Evolutionary conservation across 2,329 filamentous ascomycete species (phyloP), one percentile per base, ranked within the genome.

Genomic region (Scorias spongiosa): DNA sequence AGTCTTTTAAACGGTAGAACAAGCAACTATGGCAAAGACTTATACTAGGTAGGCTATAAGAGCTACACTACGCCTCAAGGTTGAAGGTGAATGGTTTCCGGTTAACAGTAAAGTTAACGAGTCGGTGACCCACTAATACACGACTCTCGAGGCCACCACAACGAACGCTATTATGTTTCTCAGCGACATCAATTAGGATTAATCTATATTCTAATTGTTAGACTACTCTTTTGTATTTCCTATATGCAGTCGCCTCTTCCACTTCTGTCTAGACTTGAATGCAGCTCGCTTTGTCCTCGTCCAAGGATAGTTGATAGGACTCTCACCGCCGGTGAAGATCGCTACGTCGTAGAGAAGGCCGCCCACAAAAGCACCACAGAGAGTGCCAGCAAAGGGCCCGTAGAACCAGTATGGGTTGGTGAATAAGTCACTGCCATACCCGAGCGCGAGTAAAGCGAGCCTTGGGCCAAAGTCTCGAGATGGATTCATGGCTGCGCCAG

Each of bases 391-490:
- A 57, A 66, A 45, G 39, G 68, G 64, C 2, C 67, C 68, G 48
- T 67, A 71, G 44, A 72, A 64, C 63, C 66, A 70, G 49, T 66
- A 71, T 0, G 59, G 55, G 18, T 65, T 60, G 2, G 54, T 60
- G 46, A 71, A 57, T 1, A 57, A 32, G 10, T 60, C 50, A 1
- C 47, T 53, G 8, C 63, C 59, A 48, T 70, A 72, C 0, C 69
- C 69, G 1, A 72, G 47, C 0, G 64, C 64, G 1, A 66, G 49
- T 29, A 68, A 49, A 0, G 66, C 68, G 2, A 73, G 58, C 11
- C 69, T 63, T 0, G 70, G 69, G 1, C 68, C 69, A 34, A 73
- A 64, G 54, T 74, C 71, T 9, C 69, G 62, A 10, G 66, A 63
- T 0, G 70, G 69, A 30, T 72, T 73, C 47, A 72, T 55, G 0